Evolutionary conservation across 805 yeast species (phyloP), one percentile per base, ranked within the genome.

Genomic region (Wickerhamiella kurtzmanii): DNA sequence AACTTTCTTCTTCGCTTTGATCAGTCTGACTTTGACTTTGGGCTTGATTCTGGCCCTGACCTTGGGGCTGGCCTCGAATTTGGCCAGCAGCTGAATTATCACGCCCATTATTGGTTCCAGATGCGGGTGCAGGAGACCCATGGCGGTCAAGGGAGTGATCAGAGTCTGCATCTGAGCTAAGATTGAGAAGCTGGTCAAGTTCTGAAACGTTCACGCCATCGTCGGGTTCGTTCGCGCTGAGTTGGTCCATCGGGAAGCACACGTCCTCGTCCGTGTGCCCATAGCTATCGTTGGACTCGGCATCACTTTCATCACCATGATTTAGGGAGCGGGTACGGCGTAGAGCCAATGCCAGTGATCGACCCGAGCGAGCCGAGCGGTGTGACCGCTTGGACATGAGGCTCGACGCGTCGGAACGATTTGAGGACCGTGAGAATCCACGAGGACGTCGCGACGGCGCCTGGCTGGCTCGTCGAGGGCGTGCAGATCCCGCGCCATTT

Each of bases 181-280:
- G 35, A 19, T 50, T 48, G 37, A 57, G 52, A 39, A 57, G 52
- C 45, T 53, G 57, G 42, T 57, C 95, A 54, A 89, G 74, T 58
- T 87, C 96, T 58, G 79, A 86, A 58, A 89, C 86, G 64, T 89
- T 95, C 54, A 92, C 96, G 50, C 78, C 79, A 48, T 73, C 76
- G 50, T 80, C 81, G 6, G 19, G 38, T 36, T 36, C 38, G n/a
- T 15, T 8, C 16, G 19, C 38, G 8, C 19, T 17, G 8, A 36
- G 19, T 3, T 83, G 79, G 44, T 77, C 67, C 85, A 86, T 81
- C 2, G 97, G 97, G 65, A 88, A 88, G 70, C 97, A 89, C 41
- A 89, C 98, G 73, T 89, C 97, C 60, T 86, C 96, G 59, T 89
- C 97, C 0, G 95, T 86, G 60, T 87, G 96, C 56, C 84, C 94